phyloP scores from a whole-genome alignment of 345 rosid species.

The Gynandropsis gynandra region DNA sequence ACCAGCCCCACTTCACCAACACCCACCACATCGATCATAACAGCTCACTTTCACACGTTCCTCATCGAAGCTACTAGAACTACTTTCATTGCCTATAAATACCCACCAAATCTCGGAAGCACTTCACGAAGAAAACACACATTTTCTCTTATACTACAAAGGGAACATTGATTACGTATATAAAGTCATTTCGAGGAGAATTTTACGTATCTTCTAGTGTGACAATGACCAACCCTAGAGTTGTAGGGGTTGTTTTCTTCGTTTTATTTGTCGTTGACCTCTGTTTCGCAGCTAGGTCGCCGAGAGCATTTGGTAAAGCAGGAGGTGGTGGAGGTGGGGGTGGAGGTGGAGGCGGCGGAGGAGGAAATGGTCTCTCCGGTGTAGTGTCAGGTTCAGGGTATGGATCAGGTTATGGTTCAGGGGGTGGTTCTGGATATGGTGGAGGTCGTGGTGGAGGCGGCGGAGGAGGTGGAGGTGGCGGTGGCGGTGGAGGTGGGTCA shows the following conservation, averaged over 20 bases:
- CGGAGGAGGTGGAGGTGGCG: conserved; percentile 22
- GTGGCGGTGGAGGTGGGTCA: conserved; percentile 20
- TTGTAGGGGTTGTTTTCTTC: conserved; percentile 37
- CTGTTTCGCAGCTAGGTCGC: conserved; percentile 37
- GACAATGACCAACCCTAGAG: conserved; percentile 27
- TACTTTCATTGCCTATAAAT: no score
- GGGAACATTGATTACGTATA: no score
- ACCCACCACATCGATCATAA: no score
- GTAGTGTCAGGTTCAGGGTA: conserved; percentile 27
- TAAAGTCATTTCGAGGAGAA: no score
- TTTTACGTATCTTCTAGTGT: background rate
- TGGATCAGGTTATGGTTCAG: conserved; percentile 30
- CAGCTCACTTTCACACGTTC: no score
- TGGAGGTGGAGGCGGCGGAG: conserved; percentile 28
- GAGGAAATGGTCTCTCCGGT: conserved; percentile 19
- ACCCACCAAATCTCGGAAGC: no score
- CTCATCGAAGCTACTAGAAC: no score
- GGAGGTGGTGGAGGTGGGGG: conserved; percentile 33
- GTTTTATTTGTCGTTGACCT: conserved; percentile 37
- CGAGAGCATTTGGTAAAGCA: conserved; percentile 5
- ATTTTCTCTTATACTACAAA: no score
- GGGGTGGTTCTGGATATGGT: conserved; percentile 20
- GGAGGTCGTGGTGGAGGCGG: conserved; percentile 19
- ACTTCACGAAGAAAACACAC: no score
- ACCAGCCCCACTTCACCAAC: no score